A percentile compares a stretch with the other conserved stretches of the same genome.
These are phyloP conservation scores for Cicer yamashitae DNA, from an alignment of 306 rosid species.

Conservation along the genomic window DNA sequence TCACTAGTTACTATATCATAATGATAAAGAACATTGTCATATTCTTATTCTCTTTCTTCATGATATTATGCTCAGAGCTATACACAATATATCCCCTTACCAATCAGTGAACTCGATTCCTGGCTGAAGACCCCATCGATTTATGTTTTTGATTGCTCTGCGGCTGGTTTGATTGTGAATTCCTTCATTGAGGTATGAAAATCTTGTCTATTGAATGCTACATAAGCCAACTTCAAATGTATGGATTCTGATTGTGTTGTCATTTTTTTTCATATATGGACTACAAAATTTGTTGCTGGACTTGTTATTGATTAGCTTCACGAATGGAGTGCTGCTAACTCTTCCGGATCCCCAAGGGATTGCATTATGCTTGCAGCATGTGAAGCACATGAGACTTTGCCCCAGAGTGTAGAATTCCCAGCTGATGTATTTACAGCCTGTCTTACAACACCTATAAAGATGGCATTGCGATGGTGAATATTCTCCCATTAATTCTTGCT, in stretches of 20 bases:
- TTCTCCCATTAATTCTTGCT: conserved; percentile 39
- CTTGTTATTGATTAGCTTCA: conserved; percentile 70
- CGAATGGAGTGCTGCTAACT: conserved; percentile 72
- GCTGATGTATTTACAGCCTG: conserved; percentile 98
- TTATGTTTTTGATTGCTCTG: conserved; percentile 98
- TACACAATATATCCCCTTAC: conserved; percentile 95
- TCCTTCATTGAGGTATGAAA: conserved; percentile 76
- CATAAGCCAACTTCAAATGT: conserved; percentile 18
- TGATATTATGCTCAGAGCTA: conserved; percentile 70
- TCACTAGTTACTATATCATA: conserved; percentile 9
- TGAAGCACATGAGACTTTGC: conserved; percentile 96
- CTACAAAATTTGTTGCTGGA: conserved; percentile 42
- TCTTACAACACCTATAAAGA: conserved; percentile 98
- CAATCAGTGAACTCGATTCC: conserved; percentile 87
- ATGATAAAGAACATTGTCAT: neutral
- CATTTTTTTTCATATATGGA: conserved; percentile 39
- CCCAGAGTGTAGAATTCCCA: conserved; percentile 98
- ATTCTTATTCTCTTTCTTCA: conserved; percentile 38
- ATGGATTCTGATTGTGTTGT: conserved; percentile 35
- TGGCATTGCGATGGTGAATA: conserved; percentile 95
- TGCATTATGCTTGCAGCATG: conserved; percentile 98
- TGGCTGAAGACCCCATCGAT: conserved; percentile 99
- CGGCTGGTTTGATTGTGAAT: conserved; percentile 89
- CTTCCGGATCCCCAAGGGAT: conserved; percentile 83
- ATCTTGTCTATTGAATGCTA: conserved; percentile 32